Base-by-base conservation (phyloP, 1,284 basidiomycete species). In the Schizopora paradoxa region DNA sequence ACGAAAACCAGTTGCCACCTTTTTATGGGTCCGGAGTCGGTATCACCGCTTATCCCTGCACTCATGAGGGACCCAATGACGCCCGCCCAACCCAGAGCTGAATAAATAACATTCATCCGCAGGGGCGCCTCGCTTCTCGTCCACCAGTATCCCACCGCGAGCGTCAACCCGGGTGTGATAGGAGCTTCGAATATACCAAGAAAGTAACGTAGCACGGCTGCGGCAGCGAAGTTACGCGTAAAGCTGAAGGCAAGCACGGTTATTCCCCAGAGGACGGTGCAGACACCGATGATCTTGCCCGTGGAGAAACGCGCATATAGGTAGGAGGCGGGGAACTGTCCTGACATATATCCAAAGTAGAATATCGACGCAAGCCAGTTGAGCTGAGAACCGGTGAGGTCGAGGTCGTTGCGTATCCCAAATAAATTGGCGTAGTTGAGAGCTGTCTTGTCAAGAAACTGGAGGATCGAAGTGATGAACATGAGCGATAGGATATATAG, bases 131-230 rank as follows among this genome's bases (percentile, higher is more conserved):
- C 47, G 23, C 35, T 31, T 43, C 47, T 43, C 29, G 47, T 48
- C 48, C 48, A 50, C 48, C 39, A 46, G 25, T 50, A 39, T 22
- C 43, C 44, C 10, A 50, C 40, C 16, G 48, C 44, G 6, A 50
- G 26, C 4, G 47, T 50, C 21, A 50, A 40, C 1, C 39, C 43
- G 6, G 48, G 48, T 16, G 49, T 43, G 8, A 71, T 68, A 5
- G 68, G 67, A 37, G 69, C 70, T 48, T 71, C 69, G 48, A 71
- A 69, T 1, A 71, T 56, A 8, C 70, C 70, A 29, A 71, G 59
- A 54, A 72, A 66, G 47, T 70, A 70, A 1, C 70, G 60, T 28
- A 43, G 43, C 16, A 29, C 32, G 16, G 48, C 43, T 14, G 47
- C 48, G 10, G 35, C 68, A 21, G 62, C 64, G 23, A 51, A 41